Base-by-base conservation (phyloP, 2,329 filamentous ascomycete genomes). In the Xylaria polymorpha region DNA sequence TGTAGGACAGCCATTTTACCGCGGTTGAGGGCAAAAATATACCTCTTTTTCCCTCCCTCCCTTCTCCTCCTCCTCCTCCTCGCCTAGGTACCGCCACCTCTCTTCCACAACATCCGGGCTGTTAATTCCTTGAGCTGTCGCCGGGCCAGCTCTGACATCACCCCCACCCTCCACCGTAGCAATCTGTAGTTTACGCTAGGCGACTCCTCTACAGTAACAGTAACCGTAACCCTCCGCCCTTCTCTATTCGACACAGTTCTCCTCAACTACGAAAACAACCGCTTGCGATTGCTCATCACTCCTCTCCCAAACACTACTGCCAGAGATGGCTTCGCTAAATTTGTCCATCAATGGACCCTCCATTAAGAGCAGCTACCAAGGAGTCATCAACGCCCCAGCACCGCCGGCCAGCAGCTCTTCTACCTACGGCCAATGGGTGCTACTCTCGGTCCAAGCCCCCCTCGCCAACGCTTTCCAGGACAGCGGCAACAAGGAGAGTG, bases 381-480 rank as follows among this genome's bases (percentile, higher is more conserved):
- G 83, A 60, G 86, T 90, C 70, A 81, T 89, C 75, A 88, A 87
- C 75, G 85, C 83, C 69, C 80, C 83, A 57, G 79, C 83, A 61
- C 79, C 83, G 32, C 82, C 85, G 41, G 84, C 86, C 8, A 76
- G 76, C 43, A 85, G 85, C 78, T 97, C 94, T 57, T 87, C 93
- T 46, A 97, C 94, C 57, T 93, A 92, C 78, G 94, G 89, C 71
- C 93, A 95, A 84, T 99, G 96, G 96, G 95, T 94, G 22, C 85
- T 99, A 70, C 97, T 97, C 83, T 92, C 93, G 8, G 96, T 99
- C 48, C 93, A 96, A 79, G 93, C 95, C 69, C 96, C 96, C 64
- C 88, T 99, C 48, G 87, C 94, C 79, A 98, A 92, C 83, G 94
- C 94, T 68, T 99, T 99, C 81, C 94, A 97, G 82, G 93, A 96